Evolutionary conservation across 2,329 filamentous ascomycete genomes (phyloP), one percentile per base, ranked within the genome.

Genomic region (Chaetomium strumarium): DNA sequence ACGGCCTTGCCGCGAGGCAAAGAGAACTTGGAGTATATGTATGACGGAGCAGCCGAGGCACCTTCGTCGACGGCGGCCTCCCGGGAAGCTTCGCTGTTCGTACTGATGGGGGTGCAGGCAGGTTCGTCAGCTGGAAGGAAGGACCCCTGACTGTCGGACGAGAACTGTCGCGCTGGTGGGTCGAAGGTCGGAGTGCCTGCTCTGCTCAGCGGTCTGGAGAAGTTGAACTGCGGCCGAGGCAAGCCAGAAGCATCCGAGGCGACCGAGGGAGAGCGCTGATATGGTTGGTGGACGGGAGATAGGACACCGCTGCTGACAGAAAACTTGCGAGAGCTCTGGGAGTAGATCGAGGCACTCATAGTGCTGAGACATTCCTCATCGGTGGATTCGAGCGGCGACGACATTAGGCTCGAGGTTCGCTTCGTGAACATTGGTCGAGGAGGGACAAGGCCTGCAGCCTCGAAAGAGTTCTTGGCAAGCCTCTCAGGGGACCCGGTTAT

Each of bases 171-270:
- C 10, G 76, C 75, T 44, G 83, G 81, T 40, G 72, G 67, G n/a
- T 85, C 80, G 60, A 77, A 71, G 41, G 64, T 71, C 14, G 81
- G 80, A 12, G 79, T 83, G 56, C 82, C 83, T 55, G 83, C 80
- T 64, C 85, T 79, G 68, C 92, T 96, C 55, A 95, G 72, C 0
- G 93, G 93, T 40, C 93, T 81, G 0, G 93, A 97, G 68, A 97
- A 97, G 70, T 99, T 97, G 71, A 95, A 92, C 0, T 87, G 83
- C 1, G 90, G 87, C 14, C 85, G 80, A 12, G 85, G 82, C 34
- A 90, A 64, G 41, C 78, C 77, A 2, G 90, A 95, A 46, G 81
- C 80, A 56, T 96, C 89, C 1, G 92, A 97, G 56, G 84, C 84
- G 36, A 89, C 78, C 0, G 93, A 97, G 2, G 90, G 90, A 1